These are phyloP conservation scores for Neurospora discreta DNA, from an alignment of 495 filamentous ascomycete genomes.

Conservation along the genomic window DNA sequence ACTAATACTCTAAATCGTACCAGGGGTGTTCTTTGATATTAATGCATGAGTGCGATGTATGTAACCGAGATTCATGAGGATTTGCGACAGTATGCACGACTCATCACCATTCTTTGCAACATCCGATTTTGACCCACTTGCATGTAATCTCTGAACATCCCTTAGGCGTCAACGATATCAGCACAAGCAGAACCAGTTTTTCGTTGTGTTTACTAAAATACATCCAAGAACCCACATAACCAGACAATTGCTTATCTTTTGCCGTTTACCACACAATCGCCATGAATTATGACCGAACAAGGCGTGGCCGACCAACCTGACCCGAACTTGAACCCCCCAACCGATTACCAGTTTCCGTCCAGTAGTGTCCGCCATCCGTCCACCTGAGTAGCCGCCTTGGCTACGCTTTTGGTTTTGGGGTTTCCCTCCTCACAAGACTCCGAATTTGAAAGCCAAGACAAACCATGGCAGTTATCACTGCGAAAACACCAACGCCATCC, in stretches of 20 bases:
- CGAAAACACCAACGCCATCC: background rate
- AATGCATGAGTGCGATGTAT: too few species aligned
- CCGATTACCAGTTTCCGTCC: background rate
- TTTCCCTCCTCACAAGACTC: background rate
- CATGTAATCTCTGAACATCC: too few species aligned
- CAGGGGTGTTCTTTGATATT: too few species aligned
- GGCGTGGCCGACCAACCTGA: background rate
- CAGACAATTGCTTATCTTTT: background rate
- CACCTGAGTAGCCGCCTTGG: background rate
- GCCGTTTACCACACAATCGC: background rate
- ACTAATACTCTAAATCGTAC: too few species aligned
- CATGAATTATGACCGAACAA: background rate
- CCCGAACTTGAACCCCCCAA: background rate
- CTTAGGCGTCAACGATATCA: too few species aligned
- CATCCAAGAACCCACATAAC: background rate
- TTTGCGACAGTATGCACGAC: too few species aligned
- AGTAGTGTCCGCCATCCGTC: background rate
- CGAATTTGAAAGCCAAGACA: background rate
- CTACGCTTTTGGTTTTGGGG: background rate
- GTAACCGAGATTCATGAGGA: too few species aligned
- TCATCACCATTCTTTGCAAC: too few species aligned
- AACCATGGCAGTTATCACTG: background rate
- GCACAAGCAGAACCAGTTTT: background rate
- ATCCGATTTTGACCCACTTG: too few species aligned
- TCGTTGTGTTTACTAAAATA: background rate